A percentile compares a stretch with the other conserved stretches of the same genome.
phyloP scores from a whole-genome alignment of 352 stramenopile genomes.

The Phytophthora nicotianae region DNA sequence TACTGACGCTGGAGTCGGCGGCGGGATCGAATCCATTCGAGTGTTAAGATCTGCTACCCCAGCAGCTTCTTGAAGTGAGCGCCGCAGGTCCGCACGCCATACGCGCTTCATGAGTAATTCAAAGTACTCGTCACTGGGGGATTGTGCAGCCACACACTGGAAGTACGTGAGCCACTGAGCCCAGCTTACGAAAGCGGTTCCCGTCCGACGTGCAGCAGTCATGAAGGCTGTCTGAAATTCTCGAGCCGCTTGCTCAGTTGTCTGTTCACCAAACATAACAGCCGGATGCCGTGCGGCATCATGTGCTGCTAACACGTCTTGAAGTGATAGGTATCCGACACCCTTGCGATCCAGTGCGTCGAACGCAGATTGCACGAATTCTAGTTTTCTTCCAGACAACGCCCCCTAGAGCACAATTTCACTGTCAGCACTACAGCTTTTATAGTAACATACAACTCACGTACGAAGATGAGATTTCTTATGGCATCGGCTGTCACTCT shows the following conservation, averaged over 20 bases:
- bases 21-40: conserved; percentile 12
- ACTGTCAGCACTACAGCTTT: neutral
- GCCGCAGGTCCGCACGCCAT: conserved; percentile 56
- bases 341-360: conserved; percentile 64
- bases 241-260: conserved; percentile 50
- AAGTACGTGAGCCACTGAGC: conserved; percentile 81
- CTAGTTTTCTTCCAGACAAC: conserved; percentile 51
- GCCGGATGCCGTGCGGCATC: conserved; percentile 62
- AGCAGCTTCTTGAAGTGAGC: conserved; percentile 42
- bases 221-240: conserved; percentile 66
- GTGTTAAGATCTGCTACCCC: conserved; percentile 13
- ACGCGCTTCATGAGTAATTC: conserved; percentile 75
- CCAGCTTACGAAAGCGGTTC: conserved; percentile 62
- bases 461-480: conserved; percentile 71
- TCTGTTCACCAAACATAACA: conserved; percentile 78
- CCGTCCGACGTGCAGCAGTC: conserved; percentile 34
- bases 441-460: neutral
- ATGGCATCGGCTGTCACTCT: conserved; percentile 50
- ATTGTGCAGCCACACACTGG: conserved; percentile 70
- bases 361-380: conserved; percentile 76
- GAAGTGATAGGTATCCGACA: conserved; percentile 61
- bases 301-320: conserved; percentile 54
- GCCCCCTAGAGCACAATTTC: conserved; percentile 37
- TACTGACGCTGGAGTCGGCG: conserved; percentile 8
- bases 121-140: conserved; percentile 79